phyloP scores from a whole-genome alignment of 2,329 filamentous ascomycete species.

The Hypoxylon sp. region DNA sequence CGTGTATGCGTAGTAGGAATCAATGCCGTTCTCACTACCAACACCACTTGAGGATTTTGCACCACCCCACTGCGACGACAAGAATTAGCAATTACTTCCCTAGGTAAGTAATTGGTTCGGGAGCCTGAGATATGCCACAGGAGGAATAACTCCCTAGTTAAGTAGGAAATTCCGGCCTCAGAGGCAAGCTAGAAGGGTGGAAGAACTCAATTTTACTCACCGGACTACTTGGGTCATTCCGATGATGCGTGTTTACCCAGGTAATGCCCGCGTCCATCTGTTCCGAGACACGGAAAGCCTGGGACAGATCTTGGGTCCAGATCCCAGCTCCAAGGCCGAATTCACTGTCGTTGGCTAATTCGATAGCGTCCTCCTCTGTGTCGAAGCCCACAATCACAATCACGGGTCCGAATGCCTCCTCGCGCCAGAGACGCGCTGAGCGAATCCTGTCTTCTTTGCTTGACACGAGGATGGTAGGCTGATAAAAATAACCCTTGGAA shows the following conservation, averaged over 20 bases:
- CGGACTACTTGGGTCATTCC: conserved; percentile 79
- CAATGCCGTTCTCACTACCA: conserved; percentile 80
- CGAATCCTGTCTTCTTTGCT: conserved; percentile 72
- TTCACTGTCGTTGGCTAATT: conserved; percentile 78
- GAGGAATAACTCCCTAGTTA: not conserved
- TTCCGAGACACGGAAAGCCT: conserved; percentile 80
- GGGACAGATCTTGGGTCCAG: conserved; percentile 82
- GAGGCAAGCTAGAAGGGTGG: no score
- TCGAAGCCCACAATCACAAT: conserved; percentile 82
- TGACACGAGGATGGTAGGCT: conserved; percentile 79
- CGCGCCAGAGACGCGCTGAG: conserved; percentile 79
- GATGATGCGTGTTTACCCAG: conserved; percentile 75
- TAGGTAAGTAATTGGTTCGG: not conserved
- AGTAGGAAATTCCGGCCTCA: not conserved
- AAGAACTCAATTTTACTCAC: not conserved
- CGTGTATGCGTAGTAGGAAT: conserved; percentile 73
- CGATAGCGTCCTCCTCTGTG: conserved; percentile 78
- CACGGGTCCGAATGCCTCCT: conserved; percentile 88
- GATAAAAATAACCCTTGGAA: conserved; percentile 78
- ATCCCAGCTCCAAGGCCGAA: conserved; percentile 84
- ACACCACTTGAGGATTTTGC: conserved; percentile 74
- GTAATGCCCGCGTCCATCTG: conserved; percentile 75
- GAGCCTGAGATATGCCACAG: not conserved
- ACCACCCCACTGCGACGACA: conserved; percentile 70
- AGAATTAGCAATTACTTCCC: not conserved